Base-by-base conservation (phyloP, 345 rosid genomes). In the Ricinus communis region DNA sequence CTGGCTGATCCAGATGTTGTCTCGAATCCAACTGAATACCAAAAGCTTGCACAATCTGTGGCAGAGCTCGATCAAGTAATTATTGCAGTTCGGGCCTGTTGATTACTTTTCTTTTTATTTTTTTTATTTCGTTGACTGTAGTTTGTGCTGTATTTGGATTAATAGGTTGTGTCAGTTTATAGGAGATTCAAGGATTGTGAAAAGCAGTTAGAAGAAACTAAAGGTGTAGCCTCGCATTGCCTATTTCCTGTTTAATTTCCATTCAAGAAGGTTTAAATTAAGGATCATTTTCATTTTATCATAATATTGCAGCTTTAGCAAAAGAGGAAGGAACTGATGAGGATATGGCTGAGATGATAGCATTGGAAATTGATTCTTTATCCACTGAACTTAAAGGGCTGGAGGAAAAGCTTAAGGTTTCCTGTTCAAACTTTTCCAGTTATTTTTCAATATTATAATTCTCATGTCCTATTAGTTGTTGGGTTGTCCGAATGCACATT, bases 321-420 rank as follows among this genome's bases (percentile, higher is more conserved):
- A 89, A 87, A 80, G 97, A 90, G 63, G 88, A 82, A 71, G 89
- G 85, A 64, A 84, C 80, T 64, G 97, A 90, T 73, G 91, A 82
- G 79, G 99, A 89, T 70, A 95, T 95, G 99, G 88, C 91, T 62
- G 96, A 95, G 82, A 95, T 95, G 97, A 89, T 94, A 71, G 85
- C 84, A 57, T 77, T 58, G 77, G 99, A 95, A 79, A 82, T 91
- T n/a, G 75, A 71, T 33, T 95, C 97, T 15, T 85, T 91, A 62
- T 71, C 89, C 40, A 75, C 59, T 50, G 85, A 91, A 79, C 84
- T 87, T 58, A 77, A 85, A 74, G 87, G 80, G 75, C 93, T 91
- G 21, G 97, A 91, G 83, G 88, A 88, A 76, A 91, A 81, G 75
- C 91, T 95, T 69, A 91, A 90, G 97, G 99, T 91, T 71, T 73